phyloP scores from a whole-genome alignment of 352 stramenopile genomes.

The Globisporangium abappressorium region DNA sequence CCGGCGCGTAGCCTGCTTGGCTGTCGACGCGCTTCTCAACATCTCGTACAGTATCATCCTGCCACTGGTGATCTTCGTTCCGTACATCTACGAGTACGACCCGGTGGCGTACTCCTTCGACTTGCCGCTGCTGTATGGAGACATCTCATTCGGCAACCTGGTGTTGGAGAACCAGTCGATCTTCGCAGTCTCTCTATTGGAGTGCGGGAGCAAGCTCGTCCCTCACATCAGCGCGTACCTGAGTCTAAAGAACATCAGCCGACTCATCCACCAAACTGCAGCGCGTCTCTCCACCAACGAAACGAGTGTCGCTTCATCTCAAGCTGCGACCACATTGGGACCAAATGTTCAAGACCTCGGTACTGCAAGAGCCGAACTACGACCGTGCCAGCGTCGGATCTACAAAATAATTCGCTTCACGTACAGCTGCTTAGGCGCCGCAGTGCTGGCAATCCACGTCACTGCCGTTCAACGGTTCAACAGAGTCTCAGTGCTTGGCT shows the following conservation, averaged over 20 bases:
- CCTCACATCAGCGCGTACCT: conserved; percentile 22
- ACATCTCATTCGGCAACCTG: conserved; percentile 38
- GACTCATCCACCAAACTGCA: conserved; percentile 11
- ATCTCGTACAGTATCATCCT: conserved; percentile 22
- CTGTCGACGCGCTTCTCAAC: conserved; percentile 21
- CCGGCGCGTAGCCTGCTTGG: conserved; percentile 8
- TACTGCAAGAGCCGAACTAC: background rate
- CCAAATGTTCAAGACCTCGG: background rate
- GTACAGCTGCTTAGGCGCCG: conserved; percentile 23
- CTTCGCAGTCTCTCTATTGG: conserved; percentile 11
- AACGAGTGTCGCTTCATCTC: background rate
- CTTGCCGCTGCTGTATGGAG: conserved; percentile 32
- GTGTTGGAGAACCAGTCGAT: conserved; percentile 33
- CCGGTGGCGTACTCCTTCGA: conserved; percentile 31
- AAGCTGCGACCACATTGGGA: background rate
- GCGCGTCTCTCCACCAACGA: background rate
- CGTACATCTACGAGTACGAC: conserved; percentile 32
- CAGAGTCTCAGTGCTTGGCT: conserved; percentile 12
- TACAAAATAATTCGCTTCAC: background rate
- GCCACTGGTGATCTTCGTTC: conserved; percentile 33
- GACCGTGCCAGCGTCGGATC: background rate
- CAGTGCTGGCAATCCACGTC: conserved; percentile 22
- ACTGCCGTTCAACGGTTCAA: background rate
- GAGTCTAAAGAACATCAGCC: conserved; percentile 26
- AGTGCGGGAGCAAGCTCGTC: conserved; percentile 8